Conservation (phyloP, 345 rosid genomes). For the Geranium brycei region DNA sequence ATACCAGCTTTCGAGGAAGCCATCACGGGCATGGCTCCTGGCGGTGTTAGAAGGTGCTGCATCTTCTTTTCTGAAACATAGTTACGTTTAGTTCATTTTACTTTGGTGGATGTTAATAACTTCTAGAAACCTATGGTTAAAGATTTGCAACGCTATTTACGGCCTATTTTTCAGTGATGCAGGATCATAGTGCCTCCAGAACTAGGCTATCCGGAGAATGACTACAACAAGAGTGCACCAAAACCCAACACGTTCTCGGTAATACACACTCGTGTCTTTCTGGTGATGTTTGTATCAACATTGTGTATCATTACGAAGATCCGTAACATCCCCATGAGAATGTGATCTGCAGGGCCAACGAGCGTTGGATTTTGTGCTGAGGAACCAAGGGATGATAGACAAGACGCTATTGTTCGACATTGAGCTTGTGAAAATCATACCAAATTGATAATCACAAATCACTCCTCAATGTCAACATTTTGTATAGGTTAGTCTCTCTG, state of each 20-base stretch:
- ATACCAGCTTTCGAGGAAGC: conserved; percentile 97
- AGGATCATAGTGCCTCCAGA: conserved; percentile 96
- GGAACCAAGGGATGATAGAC: conserved; percentile 88
- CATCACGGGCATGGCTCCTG: conserved; percentile 73
- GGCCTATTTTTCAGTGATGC: conserved; percentile 37
- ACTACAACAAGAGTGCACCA: conserved; percentile 70
- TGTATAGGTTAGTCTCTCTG: background rate
- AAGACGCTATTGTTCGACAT: conserved; percentile 88
- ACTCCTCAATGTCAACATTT: background rate
- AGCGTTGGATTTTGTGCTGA: conserved; percentile 86
- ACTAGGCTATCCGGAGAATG: conserved; percentile 83
- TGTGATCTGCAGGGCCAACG: conserved; percentile 62
- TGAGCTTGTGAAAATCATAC: conserved; percentile 74
- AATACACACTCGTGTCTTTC: conserved; percentile 14
- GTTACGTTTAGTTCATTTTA: too few relatives aligned
- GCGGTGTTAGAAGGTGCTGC: conserved; percentile 78
- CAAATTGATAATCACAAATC: conserved; percentile 17
- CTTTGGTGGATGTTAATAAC: too few relatives aligned
- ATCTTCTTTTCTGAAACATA: background rate
- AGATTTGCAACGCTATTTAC: conserved; percentile 9
- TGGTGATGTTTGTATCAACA: background rate
- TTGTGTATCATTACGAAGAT: background rate
- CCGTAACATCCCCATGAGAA: background rate
- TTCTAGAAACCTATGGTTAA: background rate
- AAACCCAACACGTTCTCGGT: conserved; percentile 85